These are phyloP conservation scores for Exobasidium rhododendri DNA, from an alignment of 1,284 basidiomycete genomes.

Conservation along the genomic window DNA sequence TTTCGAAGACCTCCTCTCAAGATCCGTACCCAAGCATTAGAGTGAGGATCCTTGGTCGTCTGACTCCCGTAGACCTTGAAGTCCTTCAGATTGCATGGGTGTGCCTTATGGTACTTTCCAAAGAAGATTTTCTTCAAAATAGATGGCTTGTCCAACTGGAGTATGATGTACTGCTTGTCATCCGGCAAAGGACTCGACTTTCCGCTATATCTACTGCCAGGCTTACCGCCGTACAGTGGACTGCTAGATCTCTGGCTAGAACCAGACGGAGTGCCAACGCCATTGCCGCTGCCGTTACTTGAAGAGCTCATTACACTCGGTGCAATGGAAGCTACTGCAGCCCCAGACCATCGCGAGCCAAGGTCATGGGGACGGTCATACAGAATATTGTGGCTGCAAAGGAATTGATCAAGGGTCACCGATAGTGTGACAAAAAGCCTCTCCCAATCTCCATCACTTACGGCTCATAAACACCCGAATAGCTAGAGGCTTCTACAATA, in stretches of 20 bases:
- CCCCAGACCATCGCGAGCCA: conserved; percentile 38
- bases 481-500: conserved; percentile 42
- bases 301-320: conserved; percentile 13
- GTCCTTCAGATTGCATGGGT: conserved; percentile 54
- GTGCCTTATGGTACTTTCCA: conserved; percentile 54
- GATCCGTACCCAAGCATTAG: conserved; percentile 38
- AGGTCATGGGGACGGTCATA: conserved; percentile 39
- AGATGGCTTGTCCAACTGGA: conserved; percentile 47
- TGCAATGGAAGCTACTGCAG: conserved; percentile 20
- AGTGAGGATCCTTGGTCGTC: conserved; percentile 13
- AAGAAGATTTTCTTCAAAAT: conserved; percentile 50
- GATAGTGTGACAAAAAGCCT: not conserved
- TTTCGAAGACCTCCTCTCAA: conserved; percentile 50
- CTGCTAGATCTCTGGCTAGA: not conserved
- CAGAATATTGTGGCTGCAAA: conserved; percentile 31
- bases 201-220: not conserved
- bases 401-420: not conserved
- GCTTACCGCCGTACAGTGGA: not conserved
- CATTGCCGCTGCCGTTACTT: conserved; percentile 12
- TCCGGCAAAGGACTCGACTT: conserved; percentile 1
- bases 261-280: not conserved
- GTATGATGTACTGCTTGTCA: conserved; percentile 50
- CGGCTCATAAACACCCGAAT: conserved; percentile 45
- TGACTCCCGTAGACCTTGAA: conserved; percentile 53
- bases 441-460: not conserved